Base-by-base conservation (phyloP, 331 rosid species). In the Phaseolus coccineus region DNA sequence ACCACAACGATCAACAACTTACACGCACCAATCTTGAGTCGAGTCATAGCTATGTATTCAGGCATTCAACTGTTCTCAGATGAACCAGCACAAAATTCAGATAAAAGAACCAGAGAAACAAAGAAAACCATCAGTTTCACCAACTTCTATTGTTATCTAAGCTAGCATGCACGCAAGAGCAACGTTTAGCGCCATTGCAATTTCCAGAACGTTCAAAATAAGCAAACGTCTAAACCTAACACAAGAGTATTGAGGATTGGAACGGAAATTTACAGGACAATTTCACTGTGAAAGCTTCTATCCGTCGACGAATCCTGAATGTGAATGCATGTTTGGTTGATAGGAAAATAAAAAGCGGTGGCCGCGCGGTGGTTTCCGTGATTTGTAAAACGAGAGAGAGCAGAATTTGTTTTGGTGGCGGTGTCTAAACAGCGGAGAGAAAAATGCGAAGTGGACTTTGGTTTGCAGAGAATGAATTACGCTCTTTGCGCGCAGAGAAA, bases 401-500 rank as follows among this genome's bases (percentile, higher is more conserved):
- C 8, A 27, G 46, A 52, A 0, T 13, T 52, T 52, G 13, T 72
- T 37, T 52, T 70, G 75, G 47, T 30, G 56, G 73, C 8, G 73
- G 73, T 27, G 42, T 46, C 57, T 12, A 25, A 73, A 76, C 6
- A 47, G 51, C 22, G 25, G 35, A 14, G 44, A 25, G 50, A 19
- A 52, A 31, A 14, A 66, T 5, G 79, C 63, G 55, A 37, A 62
- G 30, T 57, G 73, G 69, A 62, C 55, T 77, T 66, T 48, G 8
- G 47, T 65, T 56, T 69, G 71, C 63, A 62, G 52, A 27, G 35
- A 76, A 57, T 30, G 50, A 53, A 72, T 33, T 16, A 55, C 76
- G 31, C 7, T 24, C 56, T 76, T 77, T 37, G 69, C 40, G 67
- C 30, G 79, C 16, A 51, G 39, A 42, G 12, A 35, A 24, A 31